Conservation (phyloP, 208 protist species). For the Leishmania mexicana region DNA sequence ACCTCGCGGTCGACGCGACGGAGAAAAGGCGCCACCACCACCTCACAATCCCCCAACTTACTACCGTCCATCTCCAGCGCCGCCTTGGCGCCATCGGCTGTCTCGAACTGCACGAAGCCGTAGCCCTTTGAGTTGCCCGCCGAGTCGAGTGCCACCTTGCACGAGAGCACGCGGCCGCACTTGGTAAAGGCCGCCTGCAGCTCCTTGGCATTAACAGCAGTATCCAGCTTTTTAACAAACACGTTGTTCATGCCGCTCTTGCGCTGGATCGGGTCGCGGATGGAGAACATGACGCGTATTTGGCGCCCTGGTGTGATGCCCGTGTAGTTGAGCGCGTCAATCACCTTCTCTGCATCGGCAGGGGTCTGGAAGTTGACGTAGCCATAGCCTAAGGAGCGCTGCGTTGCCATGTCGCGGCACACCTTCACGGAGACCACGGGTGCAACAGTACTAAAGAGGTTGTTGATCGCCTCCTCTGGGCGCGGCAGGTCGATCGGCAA, state of each 20-base stretch:
- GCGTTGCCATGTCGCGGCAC: slow-evolving; percentile 94
- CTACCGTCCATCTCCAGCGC: slow-evolving; percentile 94
- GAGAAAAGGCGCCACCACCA: slow-evolving; percentile 87
- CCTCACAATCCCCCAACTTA: slow-evolving; percentile 76
- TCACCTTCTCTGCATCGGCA: slow-evolving; percentile 94
- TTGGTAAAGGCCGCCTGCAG: slow-evolving; percentile 94
- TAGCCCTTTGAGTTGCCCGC: slow-evolving; percentile 90
- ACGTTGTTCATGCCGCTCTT: slow-evolving; percentile 95
- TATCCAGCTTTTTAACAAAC: slow-evolving; percentile 96
- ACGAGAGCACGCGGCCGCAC: slow-evolving; percentile 96
- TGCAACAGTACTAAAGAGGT: slow-evolving; percentile 94
- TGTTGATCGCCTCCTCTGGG: slow-evolving; percentile 89
- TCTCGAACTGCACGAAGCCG: slow-evolving; percentile 98
- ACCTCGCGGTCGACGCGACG: slow-evolving; percentile 76
- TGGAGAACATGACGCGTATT: slow-evolving; percentile 97
- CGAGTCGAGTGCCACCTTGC: slow-evolving; percentile 84
- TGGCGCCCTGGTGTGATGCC: slow-evolving; percentile 79
- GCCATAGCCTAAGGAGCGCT: slow-evolving; percentile 95
- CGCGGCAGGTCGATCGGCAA: slow-evolving; percentile 84
- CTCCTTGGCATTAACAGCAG: slow-evolving; percentile 89
- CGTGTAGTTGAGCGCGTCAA: slow-evolving; percentile 96
- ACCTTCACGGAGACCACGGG: slow-evolving; percentile 95
- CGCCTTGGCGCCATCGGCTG: slow-evolving; percentile 82
- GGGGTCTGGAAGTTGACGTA: slow-evolving; percentile 98
- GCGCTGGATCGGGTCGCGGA: slow-evolving; percentile 94